Percentiles rank a stretch among this genome's conserved stretches.
Evolutionary conservation across 2,329 filamentous ascomycete genomes (phyloP).

Genomic region (Akanthomyces lecanii): DNA sequence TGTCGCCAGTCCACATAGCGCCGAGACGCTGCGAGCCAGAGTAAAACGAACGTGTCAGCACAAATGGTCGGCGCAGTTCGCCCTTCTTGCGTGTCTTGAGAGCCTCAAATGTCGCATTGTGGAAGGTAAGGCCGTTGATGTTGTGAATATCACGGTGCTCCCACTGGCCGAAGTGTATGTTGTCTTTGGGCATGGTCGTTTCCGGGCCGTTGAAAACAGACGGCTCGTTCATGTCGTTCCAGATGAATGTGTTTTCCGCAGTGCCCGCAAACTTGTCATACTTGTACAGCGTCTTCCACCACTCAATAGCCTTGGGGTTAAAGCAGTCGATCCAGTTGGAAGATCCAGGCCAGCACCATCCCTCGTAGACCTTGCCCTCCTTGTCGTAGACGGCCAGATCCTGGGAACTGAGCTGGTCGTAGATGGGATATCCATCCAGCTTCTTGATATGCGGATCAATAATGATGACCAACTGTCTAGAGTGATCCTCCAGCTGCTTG

Average conservation of each 20-base stretch:
- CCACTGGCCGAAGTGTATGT: slow-evolving; percentile 86
- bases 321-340: slow-evolving; percentile 97
- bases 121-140: slow-evolving; percentile 88
- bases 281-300: slow-evolving; percentile 88
- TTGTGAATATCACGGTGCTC: slow-evolving; percentile 98
- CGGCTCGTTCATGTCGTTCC: slow-evolving; percentile 99
- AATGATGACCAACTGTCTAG: slow-evolving; percentile 87
- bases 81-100: slow-evolving; percentile 81
- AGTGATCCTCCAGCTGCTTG: slow-evolving; percentile 76
- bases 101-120: slow-evolving; percentile 89
- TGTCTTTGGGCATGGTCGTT: slow-evolving; percentile 98
- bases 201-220: slow-evolving; percentile 98
- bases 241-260: slow-evolving; percentile 82
- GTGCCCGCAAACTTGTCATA: slow-evolving; percentile 86
- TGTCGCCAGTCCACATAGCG: slow-evolving; percentile 99
- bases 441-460: slow-evolving; percentile 99
- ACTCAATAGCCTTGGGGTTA: slow-evolving; percentile 83
- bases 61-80: slow-evolving; percentile 80
- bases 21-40: slow-evolving; percentile 84
- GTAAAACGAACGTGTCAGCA: slow-evolving; percentile 89
- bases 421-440: slow-evolving; percentile 68
- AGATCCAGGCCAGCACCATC: slow-evolving; percentile 98
- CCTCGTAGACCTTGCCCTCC: slow-evolving; percentile 82
- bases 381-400: slow-evolving; percentile 85
- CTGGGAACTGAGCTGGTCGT: slow-evolving; percentile 77